Percentiles rank a stretch among this genome's conserved stretches.
phyloP scores from a whole-genome alignment of 2,329 filamentous ascomycete genomes.

The Knoxdaviesia capensis region DNA sequence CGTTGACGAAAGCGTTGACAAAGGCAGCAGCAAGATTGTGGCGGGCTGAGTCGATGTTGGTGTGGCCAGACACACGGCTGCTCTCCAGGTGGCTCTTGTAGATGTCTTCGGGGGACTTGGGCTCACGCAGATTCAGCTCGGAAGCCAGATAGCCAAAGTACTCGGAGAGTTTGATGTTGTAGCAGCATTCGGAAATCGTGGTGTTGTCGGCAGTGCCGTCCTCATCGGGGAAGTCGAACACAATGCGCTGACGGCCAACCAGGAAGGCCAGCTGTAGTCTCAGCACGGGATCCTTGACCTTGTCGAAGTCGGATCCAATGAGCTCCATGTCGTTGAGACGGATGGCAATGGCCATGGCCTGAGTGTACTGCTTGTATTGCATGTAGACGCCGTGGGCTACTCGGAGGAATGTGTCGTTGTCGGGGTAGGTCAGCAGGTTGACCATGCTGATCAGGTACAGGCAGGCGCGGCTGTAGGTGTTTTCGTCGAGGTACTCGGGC shows the following conservation, averaged over 20 bases:
- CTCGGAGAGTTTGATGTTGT: slow-evolving; percentile 72
- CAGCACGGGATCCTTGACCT: slow-evolving; percentile 59
- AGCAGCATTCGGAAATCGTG: slow-evolving; percentile 63
- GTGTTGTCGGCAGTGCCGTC: slow-evolving; percentile 44
- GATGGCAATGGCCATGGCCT: slow-evolving; percentile 88
- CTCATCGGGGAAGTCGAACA: slow-evolving; percentile 44
- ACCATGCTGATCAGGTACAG: slow-evolving; percentile 99
- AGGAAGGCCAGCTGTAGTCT: slow-evolving; percentile 92
- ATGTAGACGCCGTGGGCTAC: slow-evolving; percentile 91
- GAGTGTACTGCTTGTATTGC: slow-evolving; percentile 76
- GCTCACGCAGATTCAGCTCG: slow-evolving; percentile 90
- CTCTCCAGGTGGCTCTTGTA: slow-evolving; percentile 98
- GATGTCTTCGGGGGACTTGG: slow-evolving; percentile 93
- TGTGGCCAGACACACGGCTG: slow-evolving; percentile 77
- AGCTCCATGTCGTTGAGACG: slow-evolving; percentile 72
- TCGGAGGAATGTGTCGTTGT: slow-evolving; percentile 86
- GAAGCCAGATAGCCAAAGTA: slow-evolving; percentile 90
- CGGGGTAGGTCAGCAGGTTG: slow-evolving; percentile 87
- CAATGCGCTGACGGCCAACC: slow-evolving; percentile 78
- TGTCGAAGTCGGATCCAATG: slow-evolving; percentile 64
- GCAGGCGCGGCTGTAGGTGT: slow-evolving; percentile 84
- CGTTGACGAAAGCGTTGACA: slow-evolving; percentile 93
- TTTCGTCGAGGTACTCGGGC: slow-evolving; percentile 72
- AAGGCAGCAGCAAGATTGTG: slow-evolving; percentile 94
- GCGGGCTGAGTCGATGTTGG: slow-evolving; percentile 83